Evolutionary conservation across 2,329 filamentous ascomycete species (phyloP).

Genomic region (Aspergillus puulaauensis): DNA sequence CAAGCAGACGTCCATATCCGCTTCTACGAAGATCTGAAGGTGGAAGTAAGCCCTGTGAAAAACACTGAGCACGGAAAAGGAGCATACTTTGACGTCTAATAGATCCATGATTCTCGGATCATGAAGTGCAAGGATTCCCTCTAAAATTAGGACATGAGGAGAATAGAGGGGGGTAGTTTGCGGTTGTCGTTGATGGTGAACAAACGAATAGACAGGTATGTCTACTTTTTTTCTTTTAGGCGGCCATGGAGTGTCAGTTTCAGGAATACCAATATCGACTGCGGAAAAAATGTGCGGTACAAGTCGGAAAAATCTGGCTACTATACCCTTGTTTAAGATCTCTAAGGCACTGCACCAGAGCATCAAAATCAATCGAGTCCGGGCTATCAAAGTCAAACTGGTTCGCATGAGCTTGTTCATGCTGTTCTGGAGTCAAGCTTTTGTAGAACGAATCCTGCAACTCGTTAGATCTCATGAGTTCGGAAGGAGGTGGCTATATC

Average conservation of each 20-base stretch:
- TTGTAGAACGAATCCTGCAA: slow-evolving; percentile 95
- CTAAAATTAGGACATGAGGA: slow-evolving; percentile 89
- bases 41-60: slow-evolving; percentile 11
- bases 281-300: background rate
- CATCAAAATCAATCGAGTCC: slow-evolving; percentile 91
- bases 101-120: slow-evolving; percentile 82
- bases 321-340: slow-evolving; percentile 87
- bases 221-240: slow-evolving; percentile 59
- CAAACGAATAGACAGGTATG: slow-evolving; percentile 93
- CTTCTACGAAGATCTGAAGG: slow-evolving; percentile 83
- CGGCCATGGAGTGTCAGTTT: slow-evolving; percentile 14
- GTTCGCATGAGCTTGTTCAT: slow-evolving; percentile 77
- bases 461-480: slow-evolving; percentile 3
- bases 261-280: background rate
- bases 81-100: slow-evolving; percentile 78
- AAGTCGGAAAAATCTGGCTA: background rate
- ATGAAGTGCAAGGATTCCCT: slow-evolving; percentile 94
- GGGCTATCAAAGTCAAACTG: slow-evolving; percentile 97
- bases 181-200: slow-evolving; percentile 77
- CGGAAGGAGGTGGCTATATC: background rate
- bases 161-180: slow-evolving; percentile 90
- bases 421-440: slow-evolving; percentile 75
- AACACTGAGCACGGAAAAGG: background rate
- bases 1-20: slow-evolving; percentile 89
- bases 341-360: slow-evolving; percentile 72